Evolutionary conservation across 2,329 filamentous ascomycete species (phyloP).

Genomic region (Fusarium armeniacum): DNA sequence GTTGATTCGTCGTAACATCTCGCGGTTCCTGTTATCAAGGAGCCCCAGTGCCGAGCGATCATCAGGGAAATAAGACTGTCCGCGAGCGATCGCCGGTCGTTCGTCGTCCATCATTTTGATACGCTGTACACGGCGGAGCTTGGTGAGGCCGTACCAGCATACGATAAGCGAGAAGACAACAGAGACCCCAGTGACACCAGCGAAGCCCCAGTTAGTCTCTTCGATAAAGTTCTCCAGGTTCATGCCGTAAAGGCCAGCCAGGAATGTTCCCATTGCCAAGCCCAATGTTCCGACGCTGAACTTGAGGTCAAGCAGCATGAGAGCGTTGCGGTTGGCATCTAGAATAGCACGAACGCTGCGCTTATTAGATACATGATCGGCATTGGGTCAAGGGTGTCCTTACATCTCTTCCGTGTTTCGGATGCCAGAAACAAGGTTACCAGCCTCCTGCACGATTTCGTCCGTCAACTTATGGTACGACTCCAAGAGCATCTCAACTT

Average conservation of each 20-base stretch:
- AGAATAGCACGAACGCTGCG: slow-evolving; percentile 92
- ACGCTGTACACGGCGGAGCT: slow-evolving; percentile 86
- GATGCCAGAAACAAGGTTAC: slow-evolving; percentile 93
- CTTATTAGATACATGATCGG: slow-evolving; percentile 38
- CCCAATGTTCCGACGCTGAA: slow-evolving; percentile 96
- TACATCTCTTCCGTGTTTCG: slow-evolving; percentile 99
- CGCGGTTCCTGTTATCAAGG: slow-evolving; percentile 67
- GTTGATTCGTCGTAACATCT: slow-evolving; percentile 67
- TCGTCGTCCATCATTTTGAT: slow-evolving; percentile 80
- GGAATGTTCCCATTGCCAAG: slow-evolving; percentile 93
- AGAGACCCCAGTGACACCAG: slow-evolving; percentile 78
- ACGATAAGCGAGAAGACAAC: slow-evolving; percentile 81
- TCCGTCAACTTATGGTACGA: slow-evolving; percentile 98
- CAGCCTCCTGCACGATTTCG: slow-evolving; percentile 95
- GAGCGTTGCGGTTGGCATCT: slow-evolving; percentile 96
- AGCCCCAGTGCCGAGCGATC: slow-evolving; percentile 62
- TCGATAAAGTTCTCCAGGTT: slow-evolving; percentile 99
- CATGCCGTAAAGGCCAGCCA: slow-evolving; percentile 99
- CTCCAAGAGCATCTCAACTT: slow-evolving; percentile 96
- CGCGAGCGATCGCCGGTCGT: slow-evolving; percentile 56
- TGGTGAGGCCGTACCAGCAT: slow-evolving; percentile 85
- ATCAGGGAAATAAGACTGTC: slow-evolving; percentile 56
- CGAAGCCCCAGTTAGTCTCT: slow-evolving; percentile 90
- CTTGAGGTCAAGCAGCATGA: slow-evolving; percentile 97
- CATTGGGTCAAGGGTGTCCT: slow-evolving; percentile 52